Conservation (phyloP, 345 rosid species). For the Excoecaria agallocha region DNA sequence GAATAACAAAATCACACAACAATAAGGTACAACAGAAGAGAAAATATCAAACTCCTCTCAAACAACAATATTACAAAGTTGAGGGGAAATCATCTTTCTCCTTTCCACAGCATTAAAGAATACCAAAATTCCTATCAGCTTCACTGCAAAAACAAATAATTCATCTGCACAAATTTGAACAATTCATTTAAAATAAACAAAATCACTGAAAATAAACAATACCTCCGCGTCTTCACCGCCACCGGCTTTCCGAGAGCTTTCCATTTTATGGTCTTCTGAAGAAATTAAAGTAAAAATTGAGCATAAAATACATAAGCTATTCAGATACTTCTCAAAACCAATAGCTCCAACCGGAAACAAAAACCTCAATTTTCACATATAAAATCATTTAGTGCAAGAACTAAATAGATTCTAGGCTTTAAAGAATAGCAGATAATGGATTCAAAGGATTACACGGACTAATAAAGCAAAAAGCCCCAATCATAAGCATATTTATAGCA, state of each 20-base stretch:
- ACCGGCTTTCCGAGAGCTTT: slow-evolving; percentile 13
- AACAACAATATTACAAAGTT: too few species aligned
- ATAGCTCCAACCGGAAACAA: too few species aligned
- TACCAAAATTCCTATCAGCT: too few species aligned
- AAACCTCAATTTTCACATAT: too few species aligned
- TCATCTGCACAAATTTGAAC: not conserved
- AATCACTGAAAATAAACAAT: not conserved
- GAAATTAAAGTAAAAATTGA: not conserved
- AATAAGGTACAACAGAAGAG: slow-evolving; percentile 13
- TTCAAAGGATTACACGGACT: too few species aligned
- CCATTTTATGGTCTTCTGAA: slow-evolving; percentile 24
- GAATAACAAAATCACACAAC: slow-evolving; percentile 6
- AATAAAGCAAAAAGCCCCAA: not conserved
- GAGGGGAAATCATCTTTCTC: too few species aligned
- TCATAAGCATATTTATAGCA: not conserved
- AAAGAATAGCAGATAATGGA: not conserved
- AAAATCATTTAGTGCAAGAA: too few species aligned
- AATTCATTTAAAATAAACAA: not conserved
- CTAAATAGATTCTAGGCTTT: not conserved
- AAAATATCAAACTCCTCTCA: not conserved
- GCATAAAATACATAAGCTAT: not conserved
- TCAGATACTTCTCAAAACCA: too few species aligned
- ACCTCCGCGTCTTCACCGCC: slow-evolving; percentile 23
- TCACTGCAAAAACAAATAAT: too few species aligned
- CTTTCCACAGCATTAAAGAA: too few species aligned